These are phyloP conservation scores for Gilbertella persicaria DNA, from an alignment of 371 early-diverging fungal genomes.

Conservation along the genomic window DNA sequence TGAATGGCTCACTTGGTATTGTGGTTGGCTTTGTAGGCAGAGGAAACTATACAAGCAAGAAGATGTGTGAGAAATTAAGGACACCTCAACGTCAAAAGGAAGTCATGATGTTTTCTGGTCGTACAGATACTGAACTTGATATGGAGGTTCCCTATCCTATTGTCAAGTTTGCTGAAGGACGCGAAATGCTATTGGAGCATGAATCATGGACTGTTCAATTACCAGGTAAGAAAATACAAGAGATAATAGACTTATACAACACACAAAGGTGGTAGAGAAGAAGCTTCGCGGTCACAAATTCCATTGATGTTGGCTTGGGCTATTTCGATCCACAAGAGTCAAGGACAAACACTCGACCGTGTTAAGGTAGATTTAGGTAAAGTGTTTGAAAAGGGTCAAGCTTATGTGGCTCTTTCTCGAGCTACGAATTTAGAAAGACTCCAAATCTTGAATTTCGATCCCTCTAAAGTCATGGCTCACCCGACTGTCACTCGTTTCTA, in stretches of 20 bases:
- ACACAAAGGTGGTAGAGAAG: constrained; percentile 19
- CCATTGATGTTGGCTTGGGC: constrained; percentile 76
- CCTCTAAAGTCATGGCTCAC: constrained; percentile 73
- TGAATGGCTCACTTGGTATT: constrained; percentile 54
- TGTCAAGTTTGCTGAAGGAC: constrained; percentile 57
- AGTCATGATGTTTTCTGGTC: not conserved
- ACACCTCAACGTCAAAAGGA: constrained; percentile 24
- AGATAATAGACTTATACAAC: not conserved
- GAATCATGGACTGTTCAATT: constrained; percentile 66
- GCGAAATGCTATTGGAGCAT: constrained; percentile 45
- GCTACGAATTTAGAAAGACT: constrained; percentile 67
- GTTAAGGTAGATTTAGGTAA: constrained; percentile 78
- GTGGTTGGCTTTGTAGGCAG: constrained; percentile 62
- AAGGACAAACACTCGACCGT: constrained; percentile 91
- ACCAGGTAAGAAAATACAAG: constrained; percentile 33
- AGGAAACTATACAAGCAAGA: constrained; percentile 21
- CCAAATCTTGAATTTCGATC: constrained; percentile 78
- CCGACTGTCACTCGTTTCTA: constrained; percentile 72
- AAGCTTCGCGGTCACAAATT: constrained; percentile 53
- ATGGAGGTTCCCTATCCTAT: constrained; percentile 46
- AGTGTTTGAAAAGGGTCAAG: constrained; percentile 90
- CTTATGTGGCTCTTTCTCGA: constrained; percentile 90
- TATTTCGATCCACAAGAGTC: constrained; percentile 87
- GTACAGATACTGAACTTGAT: constrained; percentile 7
- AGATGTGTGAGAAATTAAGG: constrained; percentile 2